Evolutionary conservation across 148 eudicot species (phyloP).

Genomic region (Vaccinium corymbosum): DNA sequence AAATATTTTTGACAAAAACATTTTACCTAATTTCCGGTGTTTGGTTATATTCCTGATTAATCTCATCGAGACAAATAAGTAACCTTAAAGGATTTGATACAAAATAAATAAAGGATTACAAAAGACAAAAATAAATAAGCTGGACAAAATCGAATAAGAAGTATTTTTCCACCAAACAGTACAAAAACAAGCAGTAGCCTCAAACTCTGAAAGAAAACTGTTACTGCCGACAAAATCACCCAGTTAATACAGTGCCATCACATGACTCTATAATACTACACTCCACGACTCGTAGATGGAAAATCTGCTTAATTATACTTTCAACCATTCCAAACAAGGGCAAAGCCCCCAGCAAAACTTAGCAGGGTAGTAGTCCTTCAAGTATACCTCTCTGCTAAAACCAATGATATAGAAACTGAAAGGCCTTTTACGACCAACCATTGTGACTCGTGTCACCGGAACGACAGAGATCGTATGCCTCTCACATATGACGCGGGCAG

Average conservation of each 20-base stretch:
- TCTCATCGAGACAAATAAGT: too few relatives aligned
- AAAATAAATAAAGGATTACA: too few relatives aligned
- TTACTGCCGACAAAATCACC: not conserved
- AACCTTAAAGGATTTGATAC: too few relatives aligned
- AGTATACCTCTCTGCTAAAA: constrained; percentile 70
- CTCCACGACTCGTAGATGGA: not conserved
- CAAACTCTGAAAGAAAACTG: not conserved
- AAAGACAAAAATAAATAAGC: not conserved
- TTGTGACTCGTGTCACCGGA: constrained; percentile 88
- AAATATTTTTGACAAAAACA: too few relatives aligned
- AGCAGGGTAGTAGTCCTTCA: constrained; percentile 84
- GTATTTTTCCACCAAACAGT: not conserved
- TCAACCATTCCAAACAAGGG: constrained; percentile 93
- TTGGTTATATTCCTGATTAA: too few relatives aligned
- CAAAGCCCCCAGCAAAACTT: constrained; percentile 95
- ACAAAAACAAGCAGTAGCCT: constrained; percentile 4
- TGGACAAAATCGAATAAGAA: not conserved
- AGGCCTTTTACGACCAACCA: constrained; percentile 52
- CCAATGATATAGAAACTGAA: constrained; percentile 92
- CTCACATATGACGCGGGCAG: constrained; percentile 82
- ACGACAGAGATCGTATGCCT: constrained; percentile 85
- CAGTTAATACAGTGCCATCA: not conserved
- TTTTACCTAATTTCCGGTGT: too few relatives aligned
- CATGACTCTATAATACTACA: not conserved
- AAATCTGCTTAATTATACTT: constrained; percentile 28